phyloP scores from a whole-genome alignment of 2,329 filamentous ascomycete genomes.

The Aspergillus sp. region DNA sequence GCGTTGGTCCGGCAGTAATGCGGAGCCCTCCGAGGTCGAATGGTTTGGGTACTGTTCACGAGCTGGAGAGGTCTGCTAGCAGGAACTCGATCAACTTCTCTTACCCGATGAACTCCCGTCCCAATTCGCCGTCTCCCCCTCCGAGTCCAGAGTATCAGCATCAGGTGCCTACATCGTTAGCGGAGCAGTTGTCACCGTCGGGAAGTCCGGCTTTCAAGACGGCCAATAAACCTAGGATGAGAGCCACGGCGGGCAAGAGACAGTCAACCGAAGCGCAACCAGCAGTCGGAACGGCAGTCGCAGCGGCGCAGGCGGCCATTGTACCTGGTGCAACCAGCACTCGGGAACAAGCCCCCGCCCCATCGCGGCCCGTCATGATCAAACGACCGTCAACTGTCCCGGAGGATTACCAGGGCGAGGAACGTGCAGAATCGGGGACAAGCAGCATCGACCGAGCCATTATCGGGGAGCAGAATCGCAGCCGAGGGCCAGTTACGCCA shows the following conservation, averaged over 20 bases:
- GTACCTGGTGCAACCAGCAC: constrained; percentile 9
- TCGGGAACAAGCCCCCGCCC: background rate
- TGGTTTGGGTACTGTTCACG: constrained; percentile 24
- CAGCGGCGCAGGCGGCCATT: constrained; percentile 23
- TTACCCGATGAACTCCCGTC: constrained; percentile 36
- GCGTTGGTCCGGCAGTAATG: constrained; percentile 30
- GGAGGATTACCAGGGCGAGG: constrained; percentile 37
- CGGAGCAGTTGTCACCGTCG: constrained; percentile 16
- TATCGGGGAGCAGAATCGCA: background rate
- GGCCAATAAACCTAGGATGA: constrained; percentile 17
- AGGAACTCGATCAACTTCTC: constrained; percentile 45
- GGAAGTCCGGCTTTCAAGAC: constrained; percentile 16
- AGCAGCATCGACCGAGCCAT: background rate
- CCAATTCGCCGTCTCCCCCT: constrained; percentile 32
- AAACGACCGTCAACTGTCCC: constrained; percentile 36
- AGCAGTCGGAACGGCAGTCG: constrained; percentile 23
- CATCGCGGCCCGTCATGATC: background rate
- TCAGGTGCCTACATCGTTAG: constrained; percentile 11
- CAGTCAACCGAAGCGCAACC: background rate
- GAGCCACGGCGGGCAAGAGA: background rate
- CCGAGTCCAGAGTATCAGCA: constrained; percentile 10
- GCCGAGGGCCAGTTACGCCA: background rate
- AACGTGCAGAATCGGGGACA: constrained; percentile 19
- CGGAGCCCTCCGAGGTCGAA: background rate
- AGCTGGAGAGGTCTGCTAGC: constrained; percentile 34